phyloP scores from a whole-genome alignment of 1,284 basidiomycete species.

The Cutaneotrichosporon sp. region DNA sequence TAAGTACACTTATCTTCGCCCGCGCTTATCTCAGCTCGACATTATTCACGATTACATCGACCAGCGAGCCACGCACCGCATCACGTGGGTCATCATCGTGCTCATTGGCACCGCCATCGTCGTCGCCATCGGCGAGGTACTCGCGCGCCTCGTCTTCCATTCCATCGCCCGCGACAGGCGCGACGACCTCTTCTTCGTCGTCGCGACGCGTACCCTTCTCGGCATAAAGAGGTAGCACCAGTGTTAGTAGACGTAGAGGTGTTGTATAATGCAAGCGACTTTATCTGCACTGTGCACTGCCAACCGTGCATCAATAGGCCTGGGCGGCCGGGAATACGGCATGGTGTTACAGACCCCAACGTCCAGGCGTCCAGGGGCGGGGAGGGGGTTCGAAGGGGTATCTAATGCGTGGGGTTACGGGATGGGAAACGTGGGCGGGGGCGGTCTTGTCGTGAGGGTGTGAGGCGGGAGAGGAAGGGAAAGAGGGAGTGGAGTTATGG shows the following conservation, averaged over 20 bases:
- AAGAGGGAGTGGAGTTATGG: too few species aligned
- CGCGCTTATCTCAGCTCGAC: too few species aligned
- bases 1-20: too few species aligned
- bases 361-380: too few species aligned
- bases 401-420: not conserved
- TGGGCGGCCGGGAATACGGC: slow-evolving; percentile 2
- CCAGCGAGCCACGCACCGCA: slow-evolving; percentile 83
- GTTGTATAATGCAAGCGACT: too few species aligned
- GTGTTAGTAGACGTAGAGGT: too few species aligned
- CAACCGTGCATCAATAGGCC: slow-evolving; percentile 6
- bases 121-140: slow-evolving; percentile 63
- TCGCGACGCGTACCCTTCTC: not conserved
- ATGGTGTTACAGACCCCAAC: not conserved
- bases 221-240: not conserved
- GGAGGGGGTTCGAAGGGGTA: not conserved
- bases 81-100: slow-evolving; percentile 94
- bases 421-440: too few species aligned
- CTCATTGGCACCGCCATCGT: slow-evolving; percentile 82
- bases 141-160: slow-evolving; percentile 68
- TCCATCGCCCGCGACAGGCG: slow-evolving; percentile 3
- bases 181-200: not conserved
- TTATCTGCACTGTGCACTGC: not conserved
- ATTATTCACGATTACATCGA: slow-evolving; percentile 93
- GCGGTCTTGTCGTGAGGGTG: too few species aligned
- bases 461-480: too few species aligned